Percentiles rank a stretch among this genome's conserved stretches.
Conservation (phyloP, 2,329 filamentous ascomycete genomes). For the Alternaria tenuissima region DNA sequence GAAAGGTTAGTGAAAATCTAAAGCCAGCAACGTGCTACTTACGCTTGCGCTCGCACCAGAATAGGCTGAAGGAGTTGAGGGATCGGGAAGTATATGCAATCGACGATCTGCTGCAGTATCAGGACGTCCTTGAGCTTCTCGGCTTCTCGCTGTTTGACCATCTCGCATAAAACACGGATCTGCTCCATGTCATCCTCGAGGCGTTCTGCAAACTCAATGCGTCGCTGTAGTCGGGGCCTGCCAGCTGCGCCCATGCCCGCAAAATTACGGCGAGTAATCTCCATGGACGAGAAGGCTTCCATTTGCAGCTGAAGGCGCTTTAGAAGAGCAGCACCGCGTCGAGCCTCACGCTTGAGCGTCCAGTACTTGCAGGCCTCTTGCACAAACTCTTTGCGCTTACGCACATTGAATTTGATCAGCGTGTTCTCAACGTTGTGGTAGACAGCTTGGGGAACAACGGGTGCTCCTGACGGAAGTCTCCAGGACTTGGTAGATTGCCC, state of each 20-base stretch:
- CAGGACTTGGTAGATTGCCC: conserved; percentile 71
- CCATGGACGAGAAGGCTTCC: conserved; percentile 97
- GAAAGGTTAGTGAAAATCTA: conserved; percentile 2
- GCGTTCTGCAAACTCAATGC: conserved; percentile 86
- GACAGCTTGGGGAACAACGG: conserved; percentile 88
- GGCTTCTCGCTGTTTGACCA: conserved; percentile 77
- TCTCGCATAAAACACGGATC: conserved; percentile 73
- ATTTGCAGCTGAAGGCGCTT: conserved; percentile 94
- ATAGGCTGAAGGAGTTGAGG: conserved; percentile 78
- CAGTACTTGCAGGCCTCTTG: conserved; percentile 96
- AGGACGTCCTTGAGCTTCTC: conserved; percentile 80
- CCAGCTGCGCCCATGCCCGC: conserved; percentile 91
- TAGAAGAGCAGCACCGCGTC: conserved; percentile 87
- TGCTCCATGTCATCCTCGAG: conserved; percentile 80
- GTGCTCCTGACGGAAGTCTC: conserved; percentile 93
- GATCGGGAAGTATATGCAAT: conserved; percentile 92
- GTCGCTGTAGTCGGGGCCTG: conserved; percentile 75
- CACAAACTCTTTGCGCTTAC: conserved; percentile 90
- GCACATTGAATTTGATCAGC: conserved; percentile 80
- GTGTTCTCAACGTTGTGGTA: conserved; percentile 86
- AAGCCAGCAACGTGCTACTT: conserved; percentile 59
- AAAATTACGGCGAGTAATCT: conserved; percentile 94
- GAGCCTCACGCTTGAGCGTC: conserved; percentile 94
- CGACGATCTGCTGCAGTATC: conserved; percentile 79
- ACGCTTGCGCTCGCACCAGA: conserved; percentile 81